These are phyloP conservation scores for Zalaria obscura DNA, from an alignment of 2,329 filamentous ascomycete genomes.

Conservation along the genomic window DNA sequence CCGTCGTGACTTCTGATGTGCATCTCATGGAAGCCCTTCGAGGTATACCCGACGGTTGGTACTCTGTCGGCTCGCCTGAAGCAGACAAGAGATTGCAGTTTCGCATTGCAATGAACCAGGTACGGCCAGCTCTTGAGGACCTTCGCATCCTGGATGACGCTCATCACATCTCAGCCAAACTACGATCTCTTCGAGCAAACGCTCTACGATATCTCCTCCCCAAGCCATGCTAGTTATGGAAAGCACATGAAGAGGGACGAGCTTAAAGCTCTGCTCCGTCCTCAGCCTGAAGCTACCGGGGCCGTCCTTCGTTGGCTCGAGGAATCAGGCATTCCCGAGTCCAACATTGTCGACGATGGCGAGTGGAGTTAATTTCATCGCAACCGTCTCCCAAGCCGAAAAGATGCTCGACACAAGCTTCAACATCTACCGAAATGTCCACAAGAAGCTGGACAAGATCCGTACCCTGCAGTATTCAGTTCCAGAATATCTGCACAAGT, in stretches of 20 bases:
- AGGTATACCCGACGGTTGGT: not conserved
- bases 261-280: conserved; percentile 39
- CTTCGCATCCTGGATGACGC: too few species aligned
- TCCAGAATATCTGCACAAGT: conserved; percentile 6
- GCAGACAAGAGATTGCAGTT: not conserved
- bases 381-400: conserved; percentile 38
- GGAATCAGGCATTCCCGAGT: conserved; percentile 31
- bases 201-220: conserved; percentile 48
- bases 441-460: conserved; percentile 26
- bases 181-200: conserved; percentile 40
- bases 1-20: not conserved
- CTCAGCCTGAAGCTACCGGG: conserved; percentile 31
- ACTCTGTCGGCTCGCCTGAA: not conserved
- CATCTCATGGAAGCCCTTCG: not conserved
- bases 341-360: conserved; percentile 34
- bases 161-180: conserved; percentile 17
- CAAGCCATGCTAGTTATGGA: conserved; percentile 44
- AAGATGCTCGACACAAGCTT: conserved; percentile 44
- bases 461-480: conserved; percentile 24
- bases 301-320: conserved; percentile 43
- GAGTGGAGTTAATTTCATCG: conserved; percentile 50
- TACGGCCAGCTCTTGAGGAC: too few species aligned
- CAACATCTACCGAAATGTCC: conserved; percentile 35
- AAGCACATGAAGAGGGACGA: conserved; percentile 48
- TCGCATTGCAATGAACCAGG: not conserved